Base-by-base conservation (phyloP, 2,329 filamentous ascomycete species). In the Ceratocystis harringtonii region DNA sequence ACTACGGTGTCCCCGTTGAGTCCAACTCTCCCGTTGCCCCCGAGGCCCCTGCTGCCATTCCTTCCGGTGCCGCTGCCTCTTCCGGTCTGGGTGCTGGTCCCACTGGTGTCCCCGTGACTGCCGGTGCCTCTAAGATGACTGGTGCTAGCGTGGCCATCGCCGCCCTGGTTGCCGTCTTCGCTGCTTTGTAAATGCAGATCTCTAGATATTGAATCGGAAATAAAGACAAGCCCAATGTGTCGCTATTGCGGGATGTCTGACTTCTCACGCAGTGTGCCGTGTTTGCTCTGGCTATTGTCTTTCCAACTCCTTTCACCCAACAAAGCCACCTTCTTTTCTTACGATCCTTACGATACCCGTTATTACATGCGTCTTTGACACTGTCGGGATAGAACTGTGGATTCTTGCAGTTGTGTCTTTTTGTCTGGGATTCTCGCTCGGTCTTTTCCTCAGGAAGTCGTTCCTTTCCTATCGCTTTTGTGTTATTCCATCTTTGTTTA, bases 11-110 rank as follows among this genome's bases (percentile, higher is more conserved):
- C 5, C 60, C 43, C 43, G 60, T 62, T 12, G 60, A 65, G 55
- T 76, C 77, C 50, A 62, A 55, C 61, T 55, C 52, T 8, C 52
- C 52, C 52, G 22, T 57, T 10, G 55, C 66, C 15, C 70, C 72
- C n/a, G 36, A 66, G 32, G 62, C 44, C 17, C 50, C 65, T 41
- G 58, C 65, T 10, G 61, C 64, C 17, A 60, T n/a, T 32, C 63
- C 64, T 25, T 44, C 65, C 12, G 70, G 72, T 22, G 64, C 44
- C 52, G 63, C 66, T 66, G 61, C 44, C 30, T 57, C 64, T 30
- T 61, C 48, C 22, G 68, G 66, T 30, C 32, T 43, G 19, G 45
- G 60, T n/a, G 17, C 65, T 28, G 30, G 55, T 5, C 63, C 62
- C 63, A 67, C 67, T 36, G 61, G 61, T 19, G 58, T 67, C 61